A percentile compares a stretch with the other conserved stretches of the same genome.
These are phyloP conservation scores for Amaranthus palmeri DNA, from an alignment of 148 eudicot species.

Conservation along the genomic window DNA sequence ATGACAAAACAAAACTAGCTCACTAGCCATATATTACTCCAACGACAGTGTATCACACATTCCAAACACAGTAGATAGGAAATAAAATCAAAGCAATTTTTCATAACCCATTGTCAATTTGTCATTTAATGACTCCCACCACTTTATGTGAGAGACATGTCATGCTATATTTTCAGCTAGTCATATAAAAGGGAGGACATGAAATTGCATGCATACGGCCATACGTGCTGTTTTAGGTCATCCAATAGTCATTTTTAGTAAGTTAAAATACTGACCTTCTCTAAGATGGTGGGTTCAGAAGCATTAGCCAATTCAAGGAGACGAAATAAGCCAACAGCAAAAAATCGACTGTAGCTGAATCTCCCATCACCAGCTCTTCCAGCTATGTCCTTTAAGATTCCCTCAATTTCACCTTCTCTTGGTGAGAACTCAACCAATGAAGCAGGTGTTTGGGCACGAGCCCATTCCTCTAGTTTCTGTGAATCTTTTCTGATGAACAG, in stretches of 20 bases:
- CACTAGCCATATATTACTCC: background rate
- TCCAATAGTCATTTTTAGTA: background rate
- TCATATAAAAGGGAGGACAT: background rate
- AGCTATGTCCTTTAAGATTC: constrained; percentile 67
- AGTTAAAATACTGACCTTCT: constrained; percentile 50
- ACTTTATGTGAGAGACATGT: too few relatives aligned
- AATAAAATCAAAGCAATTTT: too few relatives aligned
- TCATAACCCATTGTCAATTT: too few relatives aligned
- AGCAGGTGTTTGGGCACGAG: constrained; percentile 56
- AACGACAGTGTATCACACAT: too few relatives aligned
- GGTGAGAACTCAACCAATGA: constrained; percentile 74
- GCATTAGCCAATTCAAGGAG: constrained; percentile 86
- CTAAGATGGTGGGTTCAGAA: constrained; percentile 78
- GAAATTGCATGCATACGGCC: background rate
- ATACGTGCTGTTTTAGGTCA: background rate
- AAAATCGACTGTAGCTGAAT: constrained; percentile 95
- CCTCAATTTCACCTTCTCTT: constrained; percentile 81
- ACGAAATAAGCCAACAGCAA: constrained; percentile 93
- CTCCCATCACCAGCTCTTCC: constrained; percentile 63
- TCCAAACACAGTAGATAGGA: too few relatives aligned
- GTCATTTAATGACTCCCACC: too few relatives aligned
- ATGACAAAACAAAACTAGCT: background rate
- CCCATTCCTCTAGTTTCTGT: constrained; percentile 89
- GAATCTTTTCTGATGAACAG: constrained; percentile 66
- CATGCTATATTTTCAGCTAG: too few relatives aligned